phyloP scores from a whole-genome alignment of 129 eudicot genomes.

The Smallanthus sonchifolius region DNA sequence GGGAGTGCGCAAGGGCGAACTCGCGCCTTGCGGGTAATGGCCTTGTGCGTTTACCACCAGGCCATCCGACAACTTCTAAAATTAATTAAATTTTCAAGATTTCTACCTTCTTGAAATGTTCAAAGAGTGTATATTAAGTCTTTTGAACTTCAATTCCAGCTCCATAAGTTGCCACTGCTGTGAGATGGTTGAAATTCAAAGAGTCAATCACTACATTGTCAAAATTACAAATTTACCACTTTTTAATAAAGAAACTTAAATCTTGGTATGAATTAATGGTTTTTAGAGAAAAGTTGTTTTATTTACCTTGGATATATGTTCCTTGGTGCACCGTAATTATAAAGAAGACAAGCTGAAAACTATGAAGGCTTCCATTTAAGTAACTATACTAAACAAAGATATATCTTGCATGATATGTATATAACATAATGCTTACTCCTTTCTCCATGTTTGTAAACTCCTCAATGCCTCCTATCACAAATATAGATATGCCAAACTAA shows the following conservation, averaged over 20 bases:
- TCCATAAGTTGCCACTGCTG: constrained; percentile 56
- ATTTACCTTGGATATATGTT: constrained; percentile 35
- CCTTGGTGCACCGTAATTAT: too few species aligned
- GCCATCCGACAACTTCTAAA: too few species aligned
- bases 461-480: constrained; percentile 93
- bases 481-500: constrained; percentile 65
- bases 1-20: too few species aligned
- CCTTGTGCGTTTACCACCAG: too few species aligned
- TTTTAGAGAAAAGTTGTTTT: not conserved
- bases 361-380: too few species aligned
- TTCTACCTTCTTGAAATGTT: constrained; percentile 40
- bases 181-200: constrained; percentile 63
- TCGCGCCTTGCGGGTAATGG: too few species aligned
- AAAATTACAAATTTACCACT: constrained; percentile 23
- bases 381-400: not conserved
- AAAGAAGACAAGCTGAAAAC: too few species aligned
- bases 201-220: constrained; percentile 59
- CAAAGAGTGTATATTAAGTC: constrained; percentile 25
- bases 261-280: not conserved
- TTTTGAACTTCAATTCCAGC: constrained; percentile 33
- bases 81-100: too few species aligned
- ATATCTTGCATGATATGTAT: constrained; percentile 2
- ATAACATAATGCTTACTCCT: constrained; percentile 45
- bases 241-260: not conserved
- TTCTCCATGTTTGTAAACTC: constrained; percentile 93